phyloP scores from a whole-genome alignment of 805 yeast species.

The Limtongia smithiae region DNA sequence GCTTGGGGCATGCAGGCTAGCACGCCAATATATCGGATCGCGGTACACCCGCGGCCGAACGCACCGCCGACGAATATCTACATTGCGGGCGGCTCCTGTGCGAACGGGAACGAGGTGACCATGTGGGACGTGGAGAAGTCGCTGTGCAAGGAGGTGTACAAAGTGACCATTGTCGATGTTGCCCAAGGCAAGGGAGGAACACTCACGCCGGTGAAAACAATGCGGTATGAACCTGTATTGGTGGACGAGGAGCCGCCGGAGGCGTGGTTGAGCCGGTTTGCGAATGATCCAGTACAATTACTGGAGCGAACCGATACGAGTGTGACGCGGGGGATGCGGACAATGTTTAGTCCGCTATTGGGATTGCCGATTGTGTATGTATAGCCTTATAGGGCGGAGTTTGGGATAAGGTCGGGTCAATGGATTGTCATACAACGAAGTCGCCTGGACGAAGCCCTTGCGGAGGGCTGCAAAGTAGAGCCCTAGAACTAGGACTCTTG shows the following conservation, averaged over 20 bases:
- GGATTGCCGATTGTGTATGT: no score
- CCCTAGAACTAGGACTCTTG: no score
- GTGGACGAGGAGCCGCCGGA: conserved; percentile 30
- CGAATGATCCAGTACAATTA: conserved; percentile 24
- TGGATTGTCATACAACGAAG: no score
- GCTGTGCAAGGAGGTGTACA: conserved; percentile 50
- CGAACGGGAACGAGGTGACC: conserved; percentile 53
- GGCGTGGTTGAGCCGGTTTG: conserved; percentile 29
- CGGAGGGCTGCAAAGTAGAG: no score
- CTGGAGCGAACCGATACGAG: conserved; percentile 25
- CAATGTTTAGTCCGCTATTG: no score
- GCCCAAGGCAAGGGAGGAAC: not conserved
- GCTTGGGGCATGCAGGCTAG: conserved; percentile 57
- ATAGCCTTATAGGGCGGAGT: no score
- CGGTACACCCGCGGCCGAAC: conserved; percentile 44
- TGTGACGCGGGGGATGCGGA: no score
- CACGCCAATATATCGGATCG: conserved; percentile 49
- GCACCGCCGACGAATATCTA: conserved; percentile 50
- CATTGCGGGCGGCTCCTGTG: conserved; percentile 59
- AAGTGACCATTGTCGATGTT: conserved; percentile 28
- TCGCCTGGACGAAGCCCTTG: no score
- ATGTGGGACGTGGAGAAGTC: conserved; percentile 72
- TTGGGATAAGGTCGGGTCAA: no score
- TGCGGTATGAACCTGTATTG: conserved; percentile 26
- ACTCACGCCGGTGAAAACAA: conserved; percentile 1